Evolutionary conservation across 352 stramenopile genomes (phyloP).

Genomic region (Globisporangium cederbergense): DNA sequence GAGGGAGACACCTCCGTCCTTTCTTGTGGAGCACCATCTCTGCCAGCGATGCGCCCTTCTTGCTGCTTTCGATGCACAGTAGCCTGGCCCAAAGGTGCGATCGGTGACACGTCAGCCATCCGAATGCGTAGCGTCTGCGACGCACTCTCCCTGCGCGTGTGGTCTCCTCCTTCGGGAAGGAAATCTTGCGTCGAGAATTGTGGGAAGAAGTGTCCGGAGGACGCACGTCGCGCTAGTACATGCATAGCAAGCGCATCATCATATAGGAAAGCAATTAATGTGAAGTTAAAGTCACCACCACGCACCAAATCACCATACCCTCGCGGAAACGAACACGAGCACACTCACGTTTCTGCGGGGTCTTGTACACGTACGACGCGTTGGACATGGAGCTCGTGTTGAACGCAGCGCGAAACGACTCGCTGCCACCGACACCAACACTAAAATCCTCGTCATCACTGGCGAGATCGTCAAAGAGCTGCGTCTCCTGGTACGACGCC

Average conservation of each 20-base stretch:
- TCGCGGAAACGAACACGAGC: neutral
- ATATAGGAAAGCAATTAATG: too few species aligned
- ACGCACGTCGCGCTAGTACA: slow-evolving; percentile 3
- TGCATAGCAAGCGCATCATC: too few species aligned
- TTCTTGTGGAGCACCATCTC: neutral
- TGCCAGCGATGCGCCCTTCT: neutral
- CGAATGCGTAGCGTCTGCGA: slow-evolving; percentile 52
- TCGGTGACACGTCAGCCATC: slow-evolving; percentile 61
- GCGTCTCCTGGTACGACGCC: slow-evolving; percentile 4
- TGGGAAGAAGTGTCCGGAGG: slow-evolving; percentile 33
- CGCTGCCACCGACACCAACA: neutral
- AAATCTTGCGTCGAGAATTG: slow-evolving; percentile 63
- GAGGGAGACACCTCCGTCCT: neutral
- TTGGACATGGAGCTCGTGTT: slow-evolving; percentile 28
- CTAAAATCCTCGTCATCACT: neutral
- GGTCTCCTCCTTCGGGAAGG: slow-evolving; percentile 3
- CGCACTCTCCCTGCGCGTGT: slow-evolving; percentile 20
- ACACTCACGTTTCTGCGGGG: slow-evolving; percentile 26
- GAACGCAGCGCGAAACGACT: slow-evolving; percentile 1
- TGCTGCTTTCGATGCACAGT: slow-evolving; percentile 2
- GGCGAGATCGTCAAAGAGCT: slow-evolving; percentile 9
- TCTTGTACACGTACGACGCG: slow-evolving; percentile 70
- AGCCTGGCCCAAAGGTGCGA: slow-evolving; percentile 24
- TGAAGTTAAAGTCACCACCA: too few species aligned
- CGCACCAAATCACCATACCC: too few species aligned